Conservation (phyloP, 1,284 basidiomycete genomes). For the Exobasidium rhododendri region DNA sequence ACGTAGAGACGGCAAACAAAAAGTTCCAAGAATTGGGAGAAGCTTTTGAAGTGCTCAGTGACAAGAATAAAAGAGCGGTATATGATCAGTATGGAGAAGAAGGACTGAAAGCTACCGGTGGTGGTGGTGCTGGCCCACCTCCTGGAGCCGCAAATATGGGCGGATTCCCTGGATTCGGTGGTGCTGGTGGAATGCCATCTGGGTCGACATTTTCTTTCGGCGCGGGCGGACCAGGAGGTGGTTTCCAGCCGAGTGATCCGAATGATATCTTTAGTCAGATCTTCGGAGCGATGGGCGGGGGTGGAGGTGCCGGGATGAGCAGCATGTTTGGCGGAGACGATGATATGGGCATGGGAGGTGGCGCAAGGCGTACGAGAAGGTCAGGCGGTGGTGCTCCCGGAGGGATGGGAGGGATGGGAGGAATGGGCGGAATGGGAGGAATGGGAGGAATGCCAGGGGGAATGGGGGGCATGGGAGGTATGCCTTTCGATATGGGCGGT, state of each 20-base stretch:
- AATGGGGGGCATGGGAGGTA: constrained; percentile 22
- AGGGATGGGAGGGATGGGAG: constrained; percentile 42
- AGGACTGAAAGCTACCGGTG: constrained; percentile 69
- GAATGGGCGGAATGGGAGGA: constrained; percentile 39
- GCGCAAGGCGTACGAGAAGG: not conserved
- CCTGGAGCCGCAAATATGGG: constrained; percentile 17
- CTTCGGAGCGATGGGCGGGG: constrained; percentile 23
- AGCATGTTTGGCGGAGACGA: constrained; percentile 19
- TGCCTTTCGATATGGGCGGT: constrained; percentile 22
- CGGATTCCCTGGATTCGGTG: constrained; percentile 28
- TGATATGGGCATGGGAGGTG: constrained; percentile 13
- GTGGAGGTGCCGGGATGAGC: constrained; percentile 8
- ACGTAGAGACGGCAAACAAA: constrained; percentile 70
- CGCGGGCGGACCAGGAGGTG: constrained; percentile 35
- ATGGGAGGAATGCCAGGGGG: constrained; percentile 37
- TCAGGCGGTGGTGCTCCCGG: constrained; percentile 33
- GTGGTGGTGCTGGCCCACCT: constrained; percentile 48
- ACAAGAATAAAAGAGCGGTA: constrained; percentile 84
- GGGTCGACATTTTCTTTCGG: constrained; percentile 40
- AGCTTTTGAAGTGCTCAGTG: constrained; percentile 92
- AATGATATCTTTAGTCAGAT: constrained; percentile 81
- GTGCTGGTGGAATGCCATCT: constrained; percentile 30
- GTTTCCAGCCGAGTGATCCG: constrained; percentile 65
- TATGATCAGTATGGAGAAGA: constrained; percentile 97
- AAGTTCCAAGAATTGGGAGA: constrained; percentile 97